A percentile compares a stretch with the other conserved stretches of the same genome.
Evolutionary conservation across 805 yeast species (phyloP).

Genomic region (Barnettozyma californica): DNA sequence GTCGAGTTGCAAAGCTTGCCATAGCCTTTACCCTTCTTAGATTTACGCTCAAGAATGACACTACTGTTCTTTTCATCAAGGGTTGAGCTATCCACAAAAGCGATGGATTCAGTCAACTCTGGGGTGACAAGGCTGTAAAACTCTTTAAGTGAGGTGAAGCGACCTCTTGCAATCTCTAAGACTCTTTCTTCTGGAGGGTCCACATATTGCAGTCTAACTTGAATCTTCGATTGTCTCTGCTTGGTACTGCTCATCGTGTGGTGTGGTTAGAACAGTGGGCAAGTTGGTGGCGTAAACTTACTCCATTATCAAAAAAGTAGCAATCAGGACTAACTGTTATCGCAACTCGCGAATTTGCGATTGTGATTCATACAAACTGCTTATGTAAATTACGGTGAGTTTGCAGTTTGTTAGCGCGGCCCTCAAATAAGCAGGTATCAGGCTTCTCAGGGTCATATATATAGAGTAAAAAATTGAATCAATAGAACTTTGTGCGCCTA

Average conservation of each 20-base stretch:
- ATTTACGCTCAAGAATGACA: constrained; percentile 32
- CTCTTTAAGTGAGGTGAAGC: neutral
- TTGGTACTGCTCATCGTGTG: neutral
- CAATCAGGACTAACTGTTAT: neutral
- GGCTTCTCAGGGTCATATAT: no score
- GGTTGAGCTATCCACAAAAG: neutral
- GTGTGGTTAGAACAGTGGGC: neutral
- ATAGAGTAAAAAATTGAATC: no score
- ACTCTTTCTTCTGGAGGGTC: neutral
- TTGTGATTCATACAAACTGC: neutral
- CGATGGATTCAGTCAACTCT: neutral
- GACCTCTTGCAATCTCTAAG: neutral
- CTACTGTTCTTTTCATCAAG: neutral
- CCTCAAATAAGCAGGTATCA: no score
- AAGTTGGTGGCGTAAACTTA: neutral
- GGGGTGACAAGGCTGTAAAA: neutral
- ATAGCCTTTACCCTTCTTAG: constrained; percentile 40
- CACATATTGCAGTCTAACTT: neutral
- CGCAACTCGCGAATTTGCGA: neutral
- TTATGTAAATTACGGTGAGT: no score
- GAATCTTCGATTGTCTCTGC: neutral
- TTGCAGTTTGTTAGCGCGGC: no score
- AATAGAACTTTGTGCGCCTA: no score
- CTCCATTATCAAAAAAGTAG: neutral
- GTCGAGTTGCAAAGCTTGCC: constrained; percentile 33